Evolutionary conservation across 1,139 yeast species (phyloP), one percentile per base, ranked within the genome.

Genomic region (Lodderomyces beijingensis): DNA sequence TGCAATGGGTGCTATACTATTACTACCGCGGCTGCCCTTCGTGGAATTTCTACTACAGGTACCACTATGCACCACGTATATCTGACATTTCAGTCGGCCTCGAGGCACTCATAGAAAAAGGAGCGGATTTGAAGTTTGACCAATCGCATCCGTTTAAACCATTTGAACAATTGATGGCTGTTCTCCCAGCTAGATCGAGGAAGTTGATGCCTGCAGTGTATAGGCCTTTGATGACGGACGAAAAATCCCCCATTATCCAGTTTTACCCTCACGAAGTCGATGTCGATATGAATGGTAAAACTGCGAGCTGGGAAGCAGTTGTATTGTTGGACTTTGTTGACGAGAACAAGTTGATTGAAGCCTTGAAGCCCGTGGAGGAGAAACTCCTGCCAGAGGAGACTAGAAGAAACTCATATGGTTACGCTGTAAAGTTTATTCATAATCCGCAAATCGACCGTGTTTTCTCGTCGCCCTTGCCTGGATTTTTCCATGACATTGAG

Each of bases 301-400:
- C 89, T 35, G 95, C 94, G 5, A 81, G 86, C 32, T 91, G 99
- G 99, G 98, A 91, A 62, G 97, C 97, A 6, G 96, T 91, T 36
- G 96, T 91, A n/a, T 75, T 87, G 51, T 74, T 91, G 41, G 83
- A 94, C 9, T 93, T 93, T 67, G 96, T 91, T 33, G 97, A 93
- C 46, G 89, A 84, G 50, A 62, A 74, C 22, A 71, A 91, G 41
- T 69, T 91, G 39, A 62, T 84, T 33, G 76, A 69, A 2, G 89
- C 91, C 1, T 75, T 93, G 70, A 68, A 62, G 31, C 83, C 94
- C 2, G 57, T 67, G 27, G 84, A 85, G 38, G 51, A 61, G 1
- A 70, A 69, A 39, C 63, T 93, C 36, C 62, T 79, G 1, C 72
- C 82, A 0, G 89, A 76, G 28, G 98, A 93, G 53, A 65, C 66